phyloP scores from a whole-genome alignment of 495 filamentous ascomycete genomes.

The Penicillium cosmopolitanum region DNA sequence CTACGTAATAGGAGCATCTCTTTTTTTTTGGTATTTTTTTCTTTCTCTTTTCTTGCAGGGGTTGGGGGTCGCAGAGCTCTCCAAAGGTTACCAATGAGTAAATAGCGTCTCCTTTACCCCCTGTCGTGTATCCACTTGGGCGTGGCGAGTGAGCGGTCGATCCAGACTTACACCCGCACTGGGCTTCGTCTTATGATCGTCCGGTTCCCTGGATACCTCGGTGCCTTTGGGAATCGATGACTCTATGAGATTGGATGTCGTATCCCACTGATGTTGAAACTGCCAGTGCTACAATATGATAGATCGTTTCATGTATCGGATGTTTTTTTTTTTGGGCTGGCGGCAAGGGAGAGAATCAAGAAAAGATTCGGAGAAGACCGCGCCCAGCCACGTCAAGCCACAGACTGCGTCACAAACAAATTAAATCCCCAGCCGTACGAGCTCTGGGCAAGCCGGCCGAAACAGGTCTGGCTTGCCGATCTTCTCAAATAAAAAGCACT shows the following conservation, averaged over 20 bases:
- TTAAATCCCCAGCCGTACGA: not conserved
- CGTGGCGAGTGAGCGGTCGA: conserved; percentile 22
- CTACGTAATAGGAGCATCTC: conserved; percentile 25
- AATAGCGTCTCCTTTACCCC: conserved; percentile 7
- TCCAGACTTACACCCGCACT: conserved; percentile 21
- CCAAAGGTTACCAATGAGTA: not conserved
- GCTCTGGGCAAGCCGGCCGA: not conserved
- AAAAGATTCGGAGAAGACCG: conserved; percentile 17
- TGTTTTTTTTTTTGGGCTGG: conserved; percentile 2
- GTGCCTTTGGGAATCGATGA: conserved; percentile 20
- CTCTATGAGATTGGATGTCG: conserved; percentile 13
- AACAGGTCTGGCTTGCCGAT: not conserved
- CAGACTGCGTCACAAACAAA: conserved; percentile 5
- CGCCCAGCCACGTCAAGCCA: conserved; percentile 13
- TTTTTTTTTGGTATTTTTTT: conserved; percentile 10
- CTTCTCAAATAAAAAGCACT: not conserved
- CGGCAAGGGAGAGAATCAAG: not conserved
- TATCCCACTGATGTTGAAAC: not conserved
- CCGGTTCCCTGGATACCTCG: conserved; percentile 7
- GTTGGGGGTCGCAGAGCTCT: not conserved
- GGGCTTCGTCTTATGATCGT: conserved; percentile 16
- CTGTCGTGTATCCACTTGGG: conserved; percentile 14
- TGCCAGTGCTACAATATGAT: not conserved
- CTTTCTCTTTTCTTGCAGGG: not conserved
- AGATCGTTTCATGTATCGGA: not conserved